Evolutionary conservation across 768 basidiomycete species (phyloP).

Genomic region (Leccinum incarnatum): DNA sequence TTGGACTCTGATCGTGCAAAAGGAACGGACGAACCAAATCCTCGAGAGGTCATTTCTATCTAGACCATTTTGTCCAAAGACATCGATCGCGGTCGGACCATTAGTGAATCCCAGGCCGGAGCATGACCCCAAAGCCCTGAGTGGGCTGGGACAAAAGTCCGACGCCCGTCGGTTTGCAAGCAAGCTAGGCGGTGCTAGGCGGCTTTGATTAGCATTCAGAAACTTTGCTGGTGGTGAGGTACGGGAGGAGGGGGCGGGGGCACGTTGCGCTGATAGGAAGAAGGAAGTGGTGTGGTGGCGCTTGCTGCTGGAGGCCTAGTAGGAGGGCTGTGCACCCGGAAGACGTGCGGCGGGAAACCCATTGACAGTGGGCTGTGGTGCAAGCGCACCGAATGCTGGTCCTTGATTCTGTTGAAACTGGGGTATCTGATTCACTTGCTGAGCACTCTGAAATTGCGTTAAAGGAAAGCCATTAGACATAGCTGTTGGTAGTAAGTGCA

Average conservation of each 20-base stretch:
- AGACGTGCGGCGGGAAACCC: conserved; percentile 36
- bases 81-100: conserved; percentile 81
- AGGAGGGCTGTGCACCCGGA: background rate
- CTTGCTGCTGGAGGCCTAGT: no score
- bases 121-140: conserved; percentile 47
- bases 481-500: no score
- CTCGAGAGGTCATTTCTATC: conserved; percentile 86
- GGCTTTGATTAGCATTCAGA: conserved; percentile 56
- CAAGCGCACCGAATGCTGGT: conserved; percentile 39
- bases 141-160: conserved; percentile 28
- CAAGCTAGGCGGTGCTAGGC: conserved; percentile 22
- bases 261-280: conserved; percentile 55
- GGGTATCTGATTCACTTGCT: conserved; percentile 24
- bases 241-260: conserved; percentile 33
- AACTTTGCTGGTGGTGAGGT: conserved; percentile 44
- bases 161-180: conserved; percentile 16
- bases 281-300: background rate
- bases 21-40: conserved; percentile 70
- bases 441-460: conserved; percentile 38
- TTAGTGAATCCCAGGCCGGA: conserved; percentile 74
- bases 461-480: conserved; percentile 43
- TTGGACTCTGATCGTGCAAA: background rate
- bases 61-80: conserved; percentile 92
- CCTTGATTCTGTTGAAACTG: conserved; percentile 45
- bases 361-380: conserved; percentile 53